A percentile compares a stretch with the other conserved stretches of the same genome.
phyloP scores from a whole-genome alignment of 2,329 filamentous ascomycete species.

The Colletotrichum noveboracense region DNA sequence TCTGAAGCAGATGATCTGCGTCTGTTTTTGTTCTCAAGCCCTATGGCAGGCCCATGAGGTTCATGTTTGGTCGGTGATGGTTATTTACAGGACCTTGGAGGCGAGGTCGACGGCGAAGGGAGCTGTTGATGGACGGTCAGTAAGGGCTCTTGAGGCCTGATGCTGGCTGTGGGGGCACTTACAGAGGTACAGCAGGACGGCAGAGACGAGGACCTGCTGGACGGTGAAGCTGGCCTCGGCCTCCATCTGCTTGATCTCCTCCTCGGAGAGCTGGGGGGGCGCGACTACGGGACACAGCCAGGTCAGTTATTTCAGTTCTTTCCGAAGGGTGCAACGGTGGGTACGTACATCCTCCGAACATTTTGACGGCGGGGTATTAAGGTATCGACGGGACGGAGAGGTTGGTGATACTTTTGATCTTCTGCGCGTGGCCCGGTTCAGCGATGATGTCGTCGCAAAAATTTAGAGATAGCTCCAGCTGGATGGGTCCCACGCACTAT shows the following conservation, averaged over 20 bases:
- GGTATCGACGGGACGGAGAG: not conserved
- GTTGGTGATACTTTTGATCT: not conserved
- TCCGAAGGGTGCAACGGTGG: not conserved
- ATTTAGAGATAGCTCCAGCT: conserved; percentile 19
- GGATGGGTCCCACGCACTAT: not conserved
- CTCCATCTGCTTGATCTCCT: conserved; percentile 75
- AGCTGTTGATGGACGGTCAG: conserved; percentile 40
- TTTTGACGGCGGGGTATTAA: conserved; percentile 38
- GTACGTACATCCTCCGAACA: conserved; percentile 69
- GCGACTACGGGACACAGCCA: conserved; percentile 52
- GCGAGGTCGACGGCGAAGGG: conserved; percentile 63
- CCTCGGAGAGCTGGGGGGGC: conserved; percentile 71
- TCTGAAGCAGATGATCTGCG: not conserved
- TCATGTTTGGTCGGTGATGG: not conserved
- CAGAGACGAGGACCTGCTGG: conserved; percentile 69
- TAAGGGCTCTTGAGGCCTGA: not conserved
- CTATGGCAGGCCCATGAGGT: not conserved
- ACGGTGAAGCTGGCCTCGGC: conserved; percentile 70
- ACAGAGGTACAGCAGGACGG: conserved; percentile 79
- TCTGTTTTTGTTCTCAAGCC: not conserved
- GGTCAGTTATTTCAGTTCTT: not conserved
- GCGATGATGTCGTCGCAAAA: conserved; percentile 24
- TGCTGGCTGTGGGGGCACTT: conserved; percentile 38
- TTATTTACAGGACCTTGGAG: conserved; percentile 46
- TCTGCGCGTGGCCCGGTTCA: not conserved